Conservation (phyloP, 345 rosid species). For the Dipteronia dyeriana region DNA sequence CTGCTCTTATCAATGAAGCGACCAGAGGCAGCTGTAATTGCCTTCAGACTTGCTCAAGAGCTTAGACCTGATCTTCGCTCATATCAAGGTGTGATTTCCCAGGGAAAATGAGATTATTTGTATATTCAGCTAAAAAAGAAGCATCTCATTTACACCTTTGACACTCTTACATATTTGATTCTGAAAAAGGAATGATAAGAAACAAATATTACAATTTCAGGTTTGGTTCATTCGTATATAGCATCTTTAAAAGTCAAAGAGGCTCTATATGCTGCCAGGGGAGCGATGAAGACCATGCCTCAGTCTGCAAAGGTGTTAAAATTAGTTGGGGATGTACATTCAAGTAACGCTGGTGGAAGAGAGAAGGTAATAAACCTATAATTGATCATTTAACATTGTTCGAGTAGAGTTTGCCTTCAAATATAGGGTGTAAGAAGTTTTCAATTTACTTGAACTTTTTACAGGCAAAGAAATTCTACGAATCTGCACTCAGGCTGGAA, state of each 20-base stretch:
- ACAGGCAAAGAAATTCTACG: conserved; percentile 96
- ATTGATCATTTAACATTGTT: neutral
- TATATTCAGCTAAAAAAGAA: conserved; percentile 17
- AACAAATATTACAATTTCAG: conserved; percentile 43
- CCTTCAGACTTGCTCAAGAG: conserved; percentile 94
- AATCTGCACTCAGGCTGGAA: conserved; percentile 92
- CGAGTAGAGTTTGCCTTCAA: neutral
- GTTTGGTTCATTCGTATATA: conserved; percentile 93
- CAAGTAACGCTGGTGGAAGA: conserved; percentile 82
- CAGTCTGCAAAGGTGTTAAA: conserved; percentile 96
- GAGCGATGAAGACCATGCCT: conserved; percentile 99
- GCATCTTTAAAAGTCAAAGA: conserved; percentile 87
- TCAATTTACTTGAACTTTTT: conserved; percentile 13
- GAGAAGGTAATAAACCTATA: conserved; percentile 77
- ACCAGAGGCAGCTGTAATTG: conserved; percentile 84
- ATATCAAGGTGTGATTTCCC: conserved; percentile 73
- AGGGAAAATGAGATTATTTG: conserved; percentile 2
- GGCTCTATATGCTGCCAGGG: conserved; percentile 91
- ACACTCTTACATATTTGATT: conserved; percentile 1
- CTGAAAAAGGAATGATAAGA: conserved; percentile 5
- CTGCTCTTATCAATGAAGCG: conserved; percentile 74
- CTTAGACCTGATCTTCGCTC: conserved; percentile 97
- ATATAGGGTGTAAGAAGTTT: conserved; percentile 17
- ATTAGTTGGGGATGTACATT: conserved; percentile 97
- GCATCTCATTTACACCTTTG: neutral